Conservation (phyloP, 2,329 filamentous ascomycete genomes). For the Neocucurbitaria cava region DNA sequence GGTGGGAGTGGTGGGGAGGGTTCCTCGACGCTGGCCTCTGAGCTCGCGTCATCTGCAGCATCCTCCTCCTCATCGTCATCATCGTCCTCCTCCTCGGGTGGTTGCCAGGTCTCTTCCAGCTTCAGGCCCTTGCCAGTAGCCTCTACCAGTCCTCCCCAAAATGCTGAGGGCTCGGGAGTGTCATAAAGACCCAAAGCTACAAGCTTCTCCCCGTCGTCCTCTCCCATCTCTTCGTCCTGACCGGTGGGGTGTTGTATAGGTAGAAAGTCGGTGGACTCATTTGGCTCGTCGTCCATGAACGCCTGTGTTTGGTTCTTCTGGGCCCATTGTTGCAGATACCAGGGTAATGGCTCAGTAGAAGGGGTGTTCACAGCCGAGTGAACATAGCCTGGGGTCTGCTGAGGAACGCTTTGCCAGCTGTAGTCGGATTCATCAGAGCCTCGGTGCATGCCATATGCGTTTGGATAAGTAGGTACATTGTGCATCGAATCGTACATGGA, state of each 20-base stretch:
- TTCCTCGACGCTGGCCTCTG: conserved; percentile 54
- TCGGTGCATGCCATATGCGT: conserved; percentile 19
- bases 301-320: conserved; percentile 41
- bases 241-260: conserved; percentile 58
- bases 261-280: conserved; percentile 55
- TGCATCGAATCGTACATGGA: conserved; percentile 35
- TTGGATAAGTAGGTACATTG: conserved; percentile 19
- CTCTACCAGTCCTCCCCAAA: conserved; percentile 57
- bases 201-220: conserved; percentile 71
- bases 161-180: conserved; percentile 67
- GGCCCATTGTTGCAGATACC: conserved; percentile 48
- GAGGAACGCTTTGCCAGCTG: conserved; percentile 36
- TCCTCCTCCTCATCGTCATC: conserved; percentile 52
- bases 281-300: conserved; percentile 19
- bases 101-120: conserved; percentile 81
- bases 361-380: conserved; percentile 42
- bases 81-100: conserved; percentile 57
- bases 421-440: conserved; percentile 37
- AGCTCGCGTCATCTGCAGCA: conserved; percentile 41
- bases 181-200: conserved; percentile 87
- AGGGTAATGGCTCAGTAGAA: conserved; percentile 40
- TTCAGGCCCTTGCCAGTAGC: conserved; percentile 76
- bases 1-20: conserved; percentile 37
- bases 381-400: conserved; percentile 31
- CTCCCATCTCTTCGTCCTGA: conserved; percentile 59